Evolutionary conservation across 2,329 filamentous ascomycete species (phyloP), one percentile per base, ranked within the genome.

Genomic region (Claviceps maximensis): DNA sequence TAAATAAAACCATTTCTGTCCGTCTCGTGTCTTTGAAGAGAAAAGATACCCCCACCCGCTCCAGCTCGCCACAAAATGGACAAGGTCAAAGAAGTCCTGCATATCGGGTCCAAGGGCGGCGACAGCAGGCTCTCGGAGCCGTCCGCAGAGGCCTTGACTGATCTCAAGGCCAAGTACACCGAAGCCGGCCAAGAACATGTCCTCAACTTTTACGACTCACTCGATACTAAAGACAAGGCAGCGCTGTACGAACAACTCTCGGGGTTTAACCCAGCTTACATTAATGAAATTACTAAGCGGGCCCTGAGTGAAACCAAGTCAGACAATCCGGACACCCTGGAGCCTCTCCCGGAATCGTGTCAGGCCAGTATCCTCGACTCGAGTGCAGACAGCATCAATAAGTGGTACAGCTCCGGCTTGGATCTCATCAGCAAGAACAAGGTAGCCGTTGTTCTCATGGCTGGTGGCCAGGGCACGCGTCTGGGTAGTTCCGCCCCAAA

Each of bases 401-500:
- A 78, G 68, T 98, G 91, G 90, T 93, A 95, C 70, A 74, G 86
- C 57, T 75, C 84, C 10, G 87, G 87, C 53, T 74, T 97, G 31
- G 91, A 89, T 66, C 86, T 91, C 41, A 79, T 95, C 55, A 75
- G 82, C 49, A 77, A 88, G 67, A 83, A 87, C 65, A 82, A 87
- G 67, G 79, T 95, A 41, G 77, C 82, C 33, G 93, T 98, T 19
- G 89, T 98, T 50, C 80, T 98, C 63, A 94, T 98, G 87, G 93
- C 93, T 54, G 93, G 93, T 66, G 93, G 93, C 36, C 93, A 98
- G 74, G 93, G 93, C 58, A 98, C 93, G 57, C 82, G 93, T 57
- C 74, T 98, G 58, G 93, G 93, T 60, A 96, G 89, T 76, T 93
- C 89, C 54, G 91, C 85, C 19, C 93, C 93, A 60, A 98, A 98